Percentiles rank a stretch among this genome's conserved stretches.
These are phyloP conservation scores for Neonectria neomacrospora DNA, from an alignment of 2,329 filamentous ascomycete genomes.

Conservation along the genomic window DNA sequence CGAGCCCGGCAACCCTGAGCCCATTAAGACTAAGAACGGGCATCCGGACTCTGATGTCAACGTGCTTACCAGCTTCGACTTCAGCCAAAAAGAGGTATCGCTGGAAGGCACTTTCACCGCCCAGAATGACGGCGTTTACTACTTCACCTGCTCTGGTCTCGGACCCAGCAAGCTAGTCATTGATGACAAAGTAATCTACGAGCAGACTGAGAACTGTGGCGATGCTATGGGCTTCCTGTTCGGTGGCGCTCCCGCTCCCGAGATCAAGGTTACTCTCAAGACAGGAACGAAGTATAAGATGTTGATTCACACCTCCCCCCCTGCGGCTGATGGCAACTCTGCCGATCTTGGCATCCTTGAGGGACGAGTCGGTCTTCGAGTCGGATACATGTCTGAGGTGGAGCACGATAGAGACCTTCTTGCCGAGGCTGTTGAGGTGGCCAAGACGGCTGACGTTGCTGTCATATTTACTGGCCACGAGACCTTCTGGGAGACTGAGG, in stretches of 20 bases:
- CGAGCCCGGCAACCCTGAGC: slow-evolving; percentile 42
- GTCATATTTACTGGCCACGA: slow-evolving; percentile 68
- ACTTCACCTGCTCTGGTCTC: slow-evolving; percentile 47
- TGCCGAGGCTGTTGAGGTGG: slow-evolving; percentile 65
- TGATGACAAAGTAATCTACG: slow-evolving; percentile 46
- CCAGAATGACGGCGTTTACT: slow-evolving; percentile 46
- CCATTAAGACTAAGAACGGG: slow-evolving; percentile 40
- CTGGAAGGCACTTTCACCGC: slow-evolving; percentile 48
- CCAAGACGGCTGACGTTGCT: slow-evolving; percentile 70
- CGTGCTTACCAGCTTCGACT: slow-evolving; percentile 36
- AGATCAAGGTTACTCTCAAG: slow-evolving; percentile 45
- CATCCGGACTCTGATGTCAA: slow-evolving; percentile 42
- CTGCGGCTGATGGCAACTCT: slow-evolving; percentile 26
- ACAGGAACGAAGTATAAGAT: slow-evolving; percentile 49
- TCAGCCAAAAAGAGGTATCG: slow-evolving; percentile 43
- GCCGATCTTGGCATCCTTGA: slow-evolving; percentile 48
- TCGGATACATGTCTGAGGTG: slow-evolving; percentile 47
- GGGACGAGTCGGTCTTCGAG: slow-evolving; percentile 46
- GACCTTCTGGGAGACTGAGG: slow-evolving; percentile 60
- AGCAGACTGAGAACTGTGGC: slow-evolving; percentile 46
- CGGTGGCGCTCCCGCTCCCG: slow-evolving; percentile 43
- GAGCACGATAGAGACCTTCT: slow-evolving; percentile 52
- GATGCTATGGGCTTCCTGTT: slow-evolving; percentile 52
- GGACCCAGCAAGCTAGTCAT: slow-evolving; percentile 47
- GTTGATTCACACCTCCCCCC: slow-evolving; percentile 45